Conservation (phyloP, 2,329 filamentous ascomycete species). For the Xylaria sp. region DNA sequence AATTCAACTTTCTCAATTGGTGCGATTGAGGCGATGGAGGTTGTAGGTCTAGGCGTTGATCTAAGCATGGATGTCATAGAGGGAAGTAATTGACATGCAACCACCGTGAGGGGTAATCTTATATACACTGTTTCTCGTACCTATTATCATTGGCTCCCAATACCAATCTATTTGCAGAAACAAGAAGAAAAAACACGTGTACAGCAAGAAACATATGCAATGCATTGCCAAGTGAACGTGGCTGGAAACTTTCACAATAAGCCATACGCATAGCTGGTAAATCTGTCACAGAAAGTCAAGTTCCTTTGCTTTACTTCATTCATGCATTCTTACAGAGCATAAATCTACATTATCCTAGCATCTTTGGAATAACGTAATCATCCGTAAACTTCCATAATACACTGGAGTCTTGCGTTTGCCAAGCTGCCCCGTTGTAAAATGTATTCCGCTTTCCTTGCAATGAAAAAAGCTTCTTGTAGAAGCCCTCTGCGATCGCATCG, state of each 20-base stretch:
- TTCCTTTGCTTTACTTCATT: background rate
- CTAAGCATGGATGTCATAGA: background rate
- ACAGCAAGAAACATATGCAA: too few species aligned
- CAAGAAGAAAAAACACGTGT: background rate
- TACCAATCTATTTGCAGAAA: too few species aligned
- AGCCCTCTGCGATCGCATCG: conserved; percentile 27
- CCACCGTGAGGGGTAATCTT: background rate
- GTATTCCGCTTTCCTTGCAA: conserved; percentile 25
- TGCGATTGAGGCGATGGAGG: too few species aligned
- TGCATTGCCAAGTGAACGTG: too few species aligned
- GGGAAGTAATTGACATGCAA: background rate
- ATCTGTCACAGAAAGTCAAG: background rate
- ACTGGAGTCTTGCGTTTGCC: conserved; percentile 1
- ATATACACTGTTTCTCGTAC: background rate
- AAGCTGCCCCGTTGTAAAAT: conserved; percentile 8
- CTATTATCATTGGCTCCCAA: background rate
- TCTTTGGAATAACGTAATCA: background rate
- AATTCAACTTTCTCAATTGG: too few species aligned
- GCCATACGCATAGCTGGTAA: too few species aligned
- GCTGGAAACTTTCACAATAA: too few species aligned
- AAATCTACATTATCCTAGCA: background rate
- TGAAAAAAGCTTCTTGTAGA: conserved; percentile 21
- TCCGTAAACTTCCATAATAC: conserved; percentile 9
- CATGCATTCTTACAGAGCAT: background rate
- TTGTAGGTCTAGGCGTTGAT: too few species aligned